A percentile compares a stretch with the other conserved stretches of the same genome.
Evolutionary conservation across 768 basidiomycete species (phyloP).

Genomic region (Termitomyces heimii): DNA sequence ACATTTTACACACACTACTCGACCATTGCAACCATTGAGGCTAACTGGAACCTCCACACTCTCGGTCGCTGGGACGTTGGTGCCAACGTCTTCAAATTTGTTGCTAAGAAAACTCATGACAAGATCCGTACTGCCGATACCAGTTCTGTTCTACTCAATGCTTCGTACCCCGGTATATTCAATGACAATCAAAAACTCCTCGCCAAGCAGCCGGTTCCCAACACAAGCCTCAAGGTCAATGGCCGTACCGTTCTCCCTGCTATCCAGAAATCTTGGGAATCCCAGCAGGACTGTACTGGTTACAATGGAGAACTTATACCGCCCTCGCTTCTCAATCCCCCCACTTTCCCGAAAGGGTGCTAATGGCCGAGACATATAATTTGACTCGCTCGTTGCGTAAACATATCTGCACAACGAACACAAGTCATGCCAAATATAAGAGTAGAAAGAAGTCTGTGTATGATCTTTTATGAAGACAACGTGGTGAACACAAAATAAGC

Average conservation of each 20-base stretch:
- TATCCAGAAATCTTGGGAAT: neutral
- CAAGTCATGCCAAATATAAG: neutral
- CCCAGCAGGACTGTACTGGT: neutral
- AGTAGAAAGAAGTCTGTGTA: neutral
- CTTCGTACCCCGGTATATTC: constrained; percentile 22
- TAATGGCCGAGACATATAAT: neutral
- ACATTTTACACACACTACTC: constrained; percentile 64
- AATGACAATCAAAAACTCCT: constrained; percentile 8
- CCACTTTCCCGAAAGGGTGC: neutral
- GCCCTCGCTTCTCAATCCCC: neutral
- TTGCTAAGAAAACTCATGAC: constrained; percentile 42
- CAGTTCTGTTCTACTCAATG: neutral
- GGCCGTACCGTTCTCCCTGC: constrained; percentile 17
- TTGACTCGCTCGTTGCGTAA: neutral
- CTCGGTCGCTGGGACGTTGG: constrained; percentile 38
- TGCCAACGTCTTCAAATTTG: constrained; percentile 47
- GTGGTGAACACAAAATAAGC: no score
- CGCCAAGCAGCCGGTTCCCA: constrained; percentile 17
- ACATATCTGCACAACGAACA: neutral
- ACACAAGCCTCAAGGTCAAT: constrained; percentile 19
- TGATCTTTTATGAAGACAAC: neutral
- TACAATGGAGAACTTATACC: constrained; percentile 1
- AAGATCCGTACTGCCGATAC: constrained; percentile 14
- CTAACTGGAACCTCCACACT: constrained; percentile 57
- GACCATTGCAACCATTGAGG: constrained; percentile 45